These are phyloP conservation scores for Epichloe baconii DNA, from an alignment of 2,329 filamentous ascomycete genomes.

Conservation along the genomic window DNA sequence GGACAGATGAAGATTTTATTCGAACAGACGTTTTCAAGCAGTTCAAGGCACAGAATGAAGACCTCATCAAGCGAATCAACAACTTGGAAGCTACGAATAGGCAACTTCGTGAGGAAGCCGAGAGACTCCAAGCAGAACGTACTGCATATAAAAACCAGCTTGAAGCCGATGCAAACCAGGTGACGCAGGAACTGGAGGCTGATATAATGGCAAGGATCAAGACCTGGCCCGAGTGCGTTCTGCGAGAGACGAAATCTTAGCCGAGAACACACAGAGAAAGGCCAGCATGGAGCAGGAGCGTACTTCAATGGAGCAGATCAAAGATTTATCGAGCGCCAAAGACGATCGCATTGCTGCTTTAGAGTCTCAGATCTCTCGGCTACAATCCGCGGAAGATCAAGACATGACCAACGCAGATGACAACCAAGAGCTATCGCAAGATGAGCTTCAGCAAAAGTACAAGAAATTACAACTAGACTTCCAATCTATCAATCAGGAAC, in stretches of 20 bases:
- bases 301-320: constrained; percentile 56
- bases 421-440: constrained; percentile 47
- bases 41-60: constrained; percentile 80
- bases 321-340: constrained; percentile 66
- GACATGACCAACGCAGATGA: constrained; percentile 30
- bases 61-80: constrained; percentile 84
- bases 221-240: constrained; percentile 79
- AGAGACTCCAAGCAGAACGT: constrained; percentile 74
- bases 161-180: constrained; percentile 63
- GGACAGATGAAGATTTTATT: constrained; percentile 87
- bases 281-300: constrained; percentile 65
- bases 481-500: constrained; percentile 70
- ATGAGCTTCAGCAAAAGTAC: constrained; percentile 63
- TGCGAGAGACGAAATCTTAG: constrained; percentile 70
- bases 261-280: constrained; percentile 70
- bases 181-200: constrained; percentile 66
- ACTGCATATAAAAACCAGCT: constrained; percentile 69
- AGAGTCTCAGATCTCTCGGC: constrained; percentile 67
- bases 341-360: constrained; percentile 70
- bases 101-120: constrained; percentile 69
- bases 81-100: constrained; percentile 81
- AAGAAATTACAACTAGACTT: constrained; percentile 68
- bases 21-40: constrained; percentile 89
- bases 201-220: constrained; percentile 70
- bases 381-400: constrained; percentile 38